phyloP scores from a whole-genome alignment of 2,329 filamentous ascomycete species.

The Phaeophleospora eucalypticola region DNA sequence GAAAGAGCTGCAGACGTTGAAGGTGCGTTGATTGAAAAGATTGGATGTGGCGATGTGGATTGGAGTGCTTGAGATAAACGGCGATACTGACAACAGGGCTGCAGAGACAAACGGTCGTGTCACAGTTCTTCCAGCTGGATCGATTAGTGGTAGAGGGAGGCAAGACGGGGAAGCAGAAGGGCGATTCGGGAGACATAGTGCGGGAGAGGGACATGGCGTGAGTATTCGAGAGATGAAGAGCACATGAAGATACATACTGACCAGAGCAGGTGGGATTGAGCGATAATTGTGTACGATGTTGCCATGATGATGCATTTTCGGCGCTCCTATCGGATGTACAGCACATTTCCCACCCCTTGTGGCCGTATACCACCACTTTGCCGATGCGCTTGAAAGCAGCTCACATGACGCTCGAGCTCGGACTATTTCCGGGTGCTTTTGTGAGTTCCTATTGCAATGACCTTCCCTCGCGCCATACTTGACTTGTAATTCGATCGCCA shows the following conservation, averaged over 20 bases:
- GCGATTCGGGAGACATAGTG: constrained; percentile 61
- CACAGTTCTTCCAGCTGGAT: constrained; percentile 91
- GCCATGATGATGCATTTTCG: constrained; percentile 4
- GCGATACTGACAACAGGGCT: background rate
- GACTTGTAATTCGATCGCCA: too few species aligned
- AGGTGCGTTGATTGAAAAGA: constrained; percentile 57
- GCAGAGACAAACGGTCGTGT: constrained; percentile 91
- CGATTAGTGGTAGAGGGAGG: constrained; percentile 87
- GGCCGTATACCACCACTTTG: background rate
- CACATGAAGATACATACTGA: background rate
- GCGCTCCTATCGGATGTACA: constrained; percentile 7
- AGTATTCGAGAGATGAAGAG: constrained; percentile 29
- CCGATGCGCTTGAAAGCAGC: background rate
- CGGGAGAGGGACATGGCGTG: constrained; percentile 78
- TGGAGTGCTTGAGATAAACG: too few species aligned
- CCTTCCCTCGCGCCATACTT: too few species aligned
- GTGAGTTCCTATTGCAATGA: too few species aligned
- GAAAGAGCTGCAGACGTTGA: constrained; percentile 81
- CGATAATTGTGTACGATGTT: background rate
- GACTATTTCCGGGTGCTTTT: background rate
- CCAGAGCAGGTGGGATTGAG: constrained; percentile 10
- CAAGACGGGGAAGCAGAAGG: constrained; percentile 70
- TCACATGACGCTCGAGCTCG: background rate
- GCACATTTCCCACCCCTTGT: constrained; percentile 1
- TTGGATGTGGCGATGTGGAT: background rate